These are phyloP conservation scores for Mycena rosella DNA, from an alignment of 768 basidiomycete genomes.

Conservation along the genomic window DNA sequence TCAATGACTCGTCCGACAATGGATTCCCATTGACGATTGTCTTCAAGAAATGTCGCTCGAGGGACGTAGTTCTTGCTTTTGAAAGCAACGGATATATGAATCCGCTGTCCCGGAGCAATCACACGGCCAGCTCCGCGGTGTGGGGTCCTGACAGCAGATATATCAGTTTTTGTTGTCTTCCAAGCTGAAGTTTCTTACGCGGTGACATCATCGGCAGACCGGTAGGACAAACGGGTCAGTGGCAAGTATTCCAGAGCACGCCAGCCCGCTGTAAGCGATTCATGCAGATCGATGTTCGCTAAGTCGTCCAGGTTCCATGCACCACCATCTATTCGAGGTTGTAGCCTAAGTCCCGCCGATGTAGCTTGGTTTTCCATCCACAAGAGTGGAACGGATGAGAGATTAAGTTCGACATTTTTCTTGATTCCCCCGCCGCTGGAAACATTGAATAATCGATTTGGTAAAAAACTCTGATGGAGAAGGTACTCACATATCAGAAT, in stretches of 20 bases:
- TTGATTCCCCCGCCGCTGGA: slow-evolving; percentile 5
- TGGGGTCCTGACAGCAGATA: not conserved
- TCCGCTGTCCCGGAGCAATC: slow-evolving; percentile 7
- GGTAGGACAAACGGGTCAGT: not conserved
- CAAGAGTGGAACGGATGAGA: slow-evolving; percentile 7
- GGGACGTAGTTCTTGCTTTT: not conserved
- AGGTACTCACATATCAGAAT: slow-evolving; percentile 13
- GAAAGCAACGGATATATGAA: slow-evolving; percentile 12
- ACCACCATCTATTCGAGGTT: not conserved
- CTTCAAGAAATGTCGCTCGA: not conserved
- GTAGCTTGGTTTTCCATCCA: slow-evolving; percentile 18
- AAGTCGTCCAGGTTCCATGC: not conserved
- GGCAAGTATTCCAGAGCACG: not conserved
- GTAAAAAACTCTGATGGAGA: too few relatives aligned
- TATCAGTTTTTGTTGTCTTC: not conserved
- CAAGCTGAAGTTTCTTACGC: not conserved
- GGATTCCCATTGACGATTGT: not conserved
- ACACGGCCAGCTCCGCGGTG: slow-evolving; percentile 9
- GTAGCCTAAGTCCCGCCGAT: slow-evolving; percentile 4
- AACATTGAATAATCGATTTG: not conserved
- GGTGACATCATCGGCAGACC: not conserved
- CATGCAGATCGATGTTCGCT: not conserved
- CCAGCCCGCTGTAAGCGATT: not conserved
- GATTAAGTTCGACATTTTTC: not conserved
- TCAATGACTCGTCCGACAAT: slow-evolving; percentile 6